These are phyloP conservation scores for Mycena alexandri DNA, from an alignment of 768 basidiomycete species.

Conservation along the genomic window DNA sequence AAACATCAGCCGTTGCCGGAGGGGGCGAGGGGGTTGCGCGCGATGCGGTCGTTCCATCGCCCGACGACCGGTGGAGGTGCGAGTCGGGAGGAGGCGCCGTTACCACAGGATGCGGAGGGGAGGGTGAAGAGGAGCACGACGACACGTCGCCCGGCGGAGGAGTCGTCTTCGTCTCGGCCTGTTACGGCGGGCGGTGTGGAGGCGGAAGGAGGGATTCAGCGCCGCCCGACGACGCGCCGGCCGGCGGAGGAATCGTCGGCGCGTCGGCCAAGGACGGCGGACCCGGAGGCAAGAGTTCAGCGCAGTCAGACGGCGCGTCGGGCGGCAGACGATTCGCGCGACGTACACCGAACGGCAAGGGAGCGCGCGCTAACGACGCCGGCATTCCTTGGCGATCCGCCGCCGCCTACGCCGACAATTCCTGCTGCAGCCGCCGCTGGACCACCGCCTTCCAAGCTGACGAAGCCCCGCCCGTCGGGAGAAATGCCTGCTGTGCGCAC, in stretches of 20 bases:
- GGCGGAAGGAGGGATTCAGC: constrained; percentile 47
- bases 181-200: constrained; percentile 18
- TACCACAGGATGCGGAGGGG: constrained; percentile 49
- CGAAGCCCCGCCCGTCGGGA: constrained; percentile 29
- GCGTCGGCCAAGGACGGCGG: neutral
- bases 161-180: constrained; percentile 29
- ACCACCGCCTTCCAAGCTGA: constrained; percentile 29
- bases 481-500: constrained; percentile 16
- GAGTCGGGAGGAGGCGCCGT: constrained; percentile 43
- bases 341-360: neutral
- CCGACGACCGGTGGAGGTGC: constrained; percentile 49
- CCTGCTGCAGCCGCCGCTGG: constrained; percentile 6
- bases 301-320: constrained; percentile 53
- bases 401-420: constrained; percentile 14
- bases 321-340: constrained; percentile 24
- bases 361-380: constrained; percentile 26
- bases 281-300: constrained; percentile 37
- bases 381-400: constrained; percentile 19
- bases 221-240: constrained; percentile 51
- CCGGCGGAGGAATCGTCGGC: constrained; percentile 19
- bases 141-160: constrained; percentile 35
- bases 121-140: constrained; percentile 55
- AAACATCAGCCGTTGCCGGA: constrained; percentile 39
- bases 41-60: constrained; percentile 74
- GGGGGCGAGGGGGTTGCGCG: constrained; percentile 52